Evolutionary conservation across 345 rosid genomes (phyloP).

Genomic region (Corymbia maculata): DNA sequence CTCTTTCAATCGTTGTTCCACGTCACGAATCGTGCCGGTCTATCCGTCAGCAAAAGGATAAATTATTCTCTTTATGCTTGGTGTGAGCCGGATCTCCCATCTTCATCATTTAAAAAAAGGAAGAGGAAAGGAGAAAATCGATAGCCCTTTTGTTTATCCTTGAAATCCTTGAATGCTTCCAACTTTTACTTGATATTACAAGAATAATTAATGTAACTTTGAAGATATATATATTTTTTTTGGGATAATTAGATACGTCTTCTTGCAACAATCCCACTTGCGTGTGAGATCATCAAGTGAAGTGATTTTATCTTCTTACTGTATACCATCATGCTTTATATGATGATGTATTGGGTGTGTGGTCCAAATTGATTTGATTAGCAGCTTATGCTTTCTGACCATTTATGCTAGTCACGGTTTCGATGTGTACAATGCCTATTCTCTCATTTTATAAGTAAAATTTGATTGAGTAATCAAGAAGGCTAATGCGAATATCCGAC

Average conservation of each 20-base stretch:
- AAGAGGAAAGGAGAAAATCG: neutral
- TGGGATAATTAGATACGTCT: neutral
- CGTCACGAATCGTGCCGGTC: neutral
- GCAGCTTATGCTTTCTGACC: neutral
- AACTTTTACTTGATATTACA: neutral
- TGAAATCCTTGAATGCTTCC: neutral
- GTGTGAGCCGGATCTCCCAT: neutral
- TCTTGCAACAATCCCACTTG: neutral
- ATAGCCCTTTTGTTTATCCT: neutral
- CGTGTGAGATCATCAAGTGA: neutral
- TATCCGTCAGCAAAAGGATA: neutral
- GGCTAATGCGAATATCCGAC: neutral
- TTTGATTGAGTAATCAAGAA: fast-evolving
- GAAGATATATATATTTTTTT: too few species aligned
- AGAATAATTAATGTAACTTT: neutral
- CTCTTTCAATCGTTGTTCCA: neutral
- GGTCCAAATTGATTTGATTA: neutral
- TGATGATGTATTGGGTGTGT: neutral
- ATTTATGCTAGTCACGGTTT: neutral
- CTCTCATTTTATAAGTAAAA: neutral
- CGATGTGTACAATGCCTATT: neutral
- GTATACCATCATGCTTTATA: neutral
- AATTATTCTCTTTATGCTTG: neutral
- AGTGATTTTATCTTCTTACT: neutral
- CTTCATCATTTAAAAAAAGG: neutral